Base-by-base conservation (phyloP, 352 stramenopile genomes). In the Phytophthora constricta region DNA sequence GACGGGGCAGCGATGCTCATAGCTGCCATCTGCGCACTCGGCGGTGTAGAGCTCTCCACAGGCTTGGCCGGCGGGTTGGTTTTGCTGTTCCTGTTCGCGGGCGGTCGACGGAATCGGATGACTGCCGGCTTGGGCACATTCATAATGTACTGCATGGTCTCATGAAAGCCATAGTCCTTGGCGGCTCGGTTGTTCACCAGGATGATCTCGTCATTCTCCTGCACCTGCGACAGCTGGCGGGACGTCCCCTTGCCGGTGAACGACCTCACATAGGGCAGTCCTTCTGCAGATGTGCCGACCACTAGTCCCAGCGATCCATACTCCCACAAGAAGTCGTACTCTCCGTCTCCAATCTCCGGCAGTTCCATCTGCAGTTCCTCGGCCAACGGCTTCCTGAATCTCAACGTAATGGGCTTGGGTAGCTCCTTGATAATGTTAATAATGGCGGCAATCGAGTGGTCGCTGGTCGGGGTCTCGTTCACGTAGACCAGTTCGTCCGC, bases 261-360 rank as follows among this genome's bases (percentile, higher is more conserved):
- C 13, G 84, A 91, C 39, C 87, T 84, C 16, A 95, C 87, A 57
- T 91, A 93, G 5, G 87, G 84, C 27, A 91, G 50, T 9, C 82
- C 82, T 0, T 68, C 61, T 1, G 71, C 61, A 3, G 84, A 88
- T 52, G 82, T 84, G 26, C 84, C 83, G 5, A 95, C 77, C 14
- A 92, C 84, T 1, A 95, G 77, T 13, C 87, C 87, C 0, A 95
- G 66, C 10, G 80, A 77, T 4, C 87, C 87, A 46, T 91, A 89
- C 47, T 95, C 87, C 87, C 87, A 95, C 34, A 93, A 55, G 64
- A 95, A 93, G 48, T 95, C 87, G 72, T 93, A 95, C 56, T 95
- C 87, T 58, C 86, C 80, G 25, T 87, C 76, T 5, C 50, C 48
- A 5, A 94, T 34, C 31, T 80, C 70, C 4, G 84, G 84, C 22